phyloP scores from a whole-genome alignment of 306 rosid species.

The Vigna hirtella region DNA sequence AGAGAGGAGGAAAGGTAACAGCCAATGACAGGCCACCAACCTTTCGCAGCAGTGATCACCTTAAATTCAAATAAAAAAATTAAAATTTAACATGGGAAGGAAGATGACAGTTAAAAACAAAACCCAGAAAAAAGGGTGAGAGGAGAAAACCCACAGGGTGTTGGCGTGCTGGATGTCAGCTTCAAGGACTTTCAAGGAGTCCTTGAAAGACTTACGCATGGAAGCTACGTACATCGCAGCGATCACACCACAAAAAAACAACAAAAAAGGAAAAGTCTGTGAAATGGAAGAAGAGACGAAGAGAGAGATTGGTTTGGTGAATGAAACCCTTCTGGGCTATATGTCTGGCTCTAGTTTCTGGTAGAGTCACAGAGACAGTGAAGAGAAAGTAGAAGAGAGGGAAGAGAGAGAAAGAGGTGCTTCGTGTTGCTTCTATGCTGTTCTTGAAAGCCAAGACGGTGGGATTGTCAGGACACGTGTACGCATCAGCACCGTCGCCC shows the following conservation, averaged over 20 bases:
- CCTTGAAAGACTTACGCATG: constrained; percentile 98
- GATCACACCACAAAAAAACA: not conserved
- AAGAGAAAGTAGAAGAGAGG: not conserved
- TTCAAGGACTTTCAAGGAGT: constrained; percentile 90
- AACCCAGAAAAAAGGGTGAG: not conserved
- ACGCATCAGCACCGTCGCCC: not conserved
- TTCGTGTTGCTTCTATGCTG: constrained; percentile 67
- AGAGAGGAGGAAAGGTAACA: not conserved
- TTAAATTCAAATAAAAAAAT: not conserved
- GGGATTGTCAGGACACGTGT: constrained; percentile 70
- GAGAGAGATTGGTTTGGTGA: not conserved
- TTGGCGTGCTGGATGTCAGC: constrained; percentile 99
- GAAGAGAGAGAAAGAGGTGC: constrained; percentile 29
- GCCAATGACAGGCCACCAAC: constrained; percentile 5
- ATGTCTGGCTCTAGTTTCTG: constrained; percentile 10
- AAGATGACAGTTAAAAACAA: not conserved
- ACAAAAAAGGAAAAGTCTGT: not conserved
- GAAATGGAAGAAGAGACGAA: constrained; percentile 15
- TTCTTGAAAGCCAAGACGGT: constrained; percentile 72
- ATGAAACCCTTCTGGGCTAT: constrained; percentile 7
- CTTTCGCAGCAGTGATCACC: constrained; percentile 24
- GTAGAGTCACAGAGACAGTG: constrained; percentile 4
- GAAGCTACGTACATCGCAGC: constrained; percentile 88
- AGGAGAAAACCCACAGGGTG: constrained; percentile 68
- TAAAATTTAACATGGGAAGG: constrained; percentile 13